Percentiles rank a stretch among this genome's conserved stretches.
Evolutionary conservation across 2,329 filamentous ascomycete species (phyloP).

Genomic region (Pseudonectria buxi): DNA sequence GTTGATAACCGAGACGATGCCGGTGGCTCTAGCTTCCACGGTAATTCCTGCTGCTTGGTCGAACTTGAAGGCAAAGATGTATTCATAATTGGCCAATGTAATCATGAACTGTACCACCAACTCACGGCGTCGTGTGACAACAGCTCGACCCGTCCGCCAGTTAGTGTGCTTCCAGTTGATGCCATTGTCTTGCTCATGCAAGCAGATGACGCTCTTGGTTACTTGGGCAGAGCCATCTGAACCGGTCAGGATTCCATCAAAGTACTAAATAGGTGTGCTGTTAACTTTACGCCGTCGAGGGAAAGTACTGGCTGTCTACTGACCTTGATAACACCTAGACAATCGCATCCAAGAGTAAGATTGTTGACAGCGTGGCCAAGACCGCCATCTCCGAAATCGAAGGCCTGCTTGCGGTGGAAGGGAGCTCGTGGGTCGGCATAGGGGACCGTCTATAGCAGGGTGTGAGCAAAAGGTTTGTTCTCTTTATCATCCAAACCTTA

Average conservation of each 20-base stretch:
- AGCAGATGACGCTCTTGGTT: slow-evolving; percentile 35
- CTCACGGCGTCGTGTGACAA: slow-evolving; percentile 47
- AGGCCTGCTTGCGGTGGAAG: slow-evolving; percentile 60
- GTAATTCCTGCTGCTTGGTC: slow-evolving; percentile 42
- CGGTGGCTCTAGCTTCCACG: slow-evolving; percentile 30
- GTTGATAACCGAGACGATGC: slow-evolving; percentile 39
- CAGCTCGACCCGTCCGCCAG: slow-evolving; percentile 49
- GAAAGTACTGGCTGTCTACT: not conserved
- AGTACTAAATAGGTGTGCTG: slow-evolving; percentile 19
- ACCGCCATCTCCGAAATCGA: slow-evolving; percentile 63
- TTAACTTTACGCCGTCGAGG: no score
- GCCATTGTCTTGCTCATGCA: slow-evolving; percentile 35
- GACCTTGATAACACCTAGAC: slow-evolving; percentile 54
- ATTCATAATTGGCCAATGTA: slow-evolving; percentile 58
- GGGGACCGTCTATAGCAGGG: slow-evolving; percentile 38
- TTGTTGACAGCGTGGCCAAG: slow-evolving; percentile 61
- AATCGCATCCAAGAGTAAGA: slow-evolving; percentile 59
- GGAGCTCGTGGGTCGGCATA: slow-evolving; percentile 59
- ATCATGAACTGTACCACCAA: slow-evolving; percentile 56
- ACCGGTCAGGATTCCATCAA: slow-evolving; percentile 28
- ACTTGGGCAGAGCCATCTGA: slow-evolving; percentile 29
- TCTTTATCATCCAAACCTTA: slow-evolving; percentile 19
- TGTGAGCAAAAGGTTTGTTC: not conserved
- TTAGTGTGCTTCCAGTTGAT: slow-evolving; percentile 58
- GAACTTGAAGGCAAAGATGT: slow-evolving; percentile 38